Evolutionary conservation across 169 alveolate genomes (phyloP), one percentile per base, ranked within the genome.

Genomic region (Toxoplasma gondii): DNA sequence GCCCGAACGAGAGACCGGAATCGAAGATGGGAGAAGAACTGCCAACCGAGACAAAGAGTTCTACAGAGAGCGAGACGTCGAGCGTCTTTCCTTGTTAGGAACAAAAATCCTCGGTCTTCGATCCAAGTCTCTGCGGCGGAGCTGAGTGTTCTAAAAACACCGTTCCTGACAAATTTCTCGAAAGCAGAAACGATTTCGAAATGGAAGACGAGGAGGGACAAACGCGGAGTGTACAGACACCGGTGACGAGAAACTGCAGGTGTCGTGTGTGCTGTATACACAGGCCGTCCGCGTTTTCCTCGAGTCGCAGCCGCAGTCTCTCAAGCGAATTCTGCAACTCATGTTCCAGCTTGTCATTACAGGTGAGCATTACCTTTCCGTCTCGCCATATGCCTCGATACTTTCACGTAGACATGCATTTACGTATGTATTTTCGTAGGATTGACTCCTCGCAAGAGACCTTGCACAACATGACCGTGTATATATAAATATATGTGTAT

Each of bases 341-440:
- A 97, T 97, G 97, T 97, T 97, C 93, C 97, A 97, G 92, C 95
- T 97, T 74, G 95, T 97, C 91, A 95, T 97, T 88, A 97, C 98
- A 81, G 98, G 98, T 93, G 43, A 39, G 92, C 34, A 2, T n/a
- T 34, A 22, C 29, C 0, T n/a, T 36, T 80, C n/a, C 49, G 39
- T 39, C n/a, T 44, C 53, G 9, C 43, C 49, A 22, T 19, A 7
- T 34, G 31, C 82, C 12, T 69, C 41, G 29, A 69, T 17, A 69
- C 38, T 69, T 17, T 69, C 31, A 69, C 7, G 19, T 29, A 80
- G 0, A 10, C 49, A 29, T 34, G 88, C 49, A 31, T 4, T 36
- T 80, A 34, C 88, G 81, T 17, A 69, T 69, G 22, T 49, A 49
- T 49, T 12, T 49, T 7, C 58, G 22, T 12, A 49, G n/a, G n/a